Evolutionary conservation across 139 green algal species (phyloP).

Genomic region (Auxenochlorella pyrenoidosa): DNA sequence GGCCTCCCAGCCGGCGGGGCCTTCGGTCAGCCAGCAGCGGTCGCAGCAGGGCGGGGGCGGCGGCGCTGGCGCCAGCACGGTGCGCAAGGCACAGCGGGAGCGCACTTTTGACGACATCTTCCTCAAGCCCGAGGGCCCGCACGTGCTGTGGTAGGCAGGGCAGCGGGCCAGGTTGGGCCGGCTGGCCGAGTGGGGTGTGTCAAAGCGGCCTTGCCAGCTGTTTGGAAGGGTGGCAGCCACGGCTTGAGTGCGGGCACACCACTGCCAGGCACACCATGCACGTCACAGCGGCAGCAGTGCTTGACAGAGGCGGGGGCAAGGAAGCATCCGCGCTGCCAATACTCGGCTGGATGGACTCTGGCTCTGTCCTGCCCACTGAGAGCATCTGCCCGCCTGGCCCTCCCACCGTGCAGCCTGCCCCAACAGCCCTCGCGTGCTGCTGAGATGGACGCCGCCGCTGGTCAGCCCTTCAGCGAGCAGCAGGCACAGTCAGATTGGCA

Average conservation of each 20-base stretch:
- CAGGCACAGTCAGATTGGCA: slow-evolving; percentile 28
- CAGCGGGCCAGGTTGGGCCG: no score
- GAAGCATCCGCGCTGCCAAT: background rate
- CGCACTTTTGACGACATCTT: background rate
- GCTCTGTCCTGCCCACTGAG: background rate
- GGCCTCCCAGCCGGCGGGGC: background rate
- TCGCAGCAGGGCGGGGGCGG: background rate
- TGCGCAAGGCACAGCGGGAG: background rate
- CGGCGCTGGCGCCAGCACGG: background rate
- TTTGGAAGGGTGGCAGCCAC: background rate
- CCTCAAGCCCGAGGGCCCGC: slow-evolving; percentile 10
- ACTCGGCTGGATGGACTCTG: background rate
- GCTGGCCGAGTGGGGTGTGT: no score
- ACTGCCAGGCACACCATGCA: no score
- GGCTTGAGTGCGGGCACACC: no score
- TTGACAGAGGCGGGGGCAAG: background rate
- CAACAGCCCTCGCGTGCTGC: background rate
- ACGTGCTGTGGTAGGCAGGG: no score
- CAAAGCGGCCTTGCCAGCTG: no score
- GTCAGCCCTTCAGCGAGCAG: background rate
- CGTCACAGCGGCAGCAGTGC: background rate
- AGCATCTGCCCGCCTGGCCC: no score
- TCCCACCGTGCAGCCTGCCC: background rate
- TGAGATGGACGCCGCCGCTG: background rate
- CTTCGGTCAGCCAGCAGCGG: slow-evolving; percentile 10